Conservation (phyloP, 148 eudicot species). For the Chenopodium quinoa region DNA sequence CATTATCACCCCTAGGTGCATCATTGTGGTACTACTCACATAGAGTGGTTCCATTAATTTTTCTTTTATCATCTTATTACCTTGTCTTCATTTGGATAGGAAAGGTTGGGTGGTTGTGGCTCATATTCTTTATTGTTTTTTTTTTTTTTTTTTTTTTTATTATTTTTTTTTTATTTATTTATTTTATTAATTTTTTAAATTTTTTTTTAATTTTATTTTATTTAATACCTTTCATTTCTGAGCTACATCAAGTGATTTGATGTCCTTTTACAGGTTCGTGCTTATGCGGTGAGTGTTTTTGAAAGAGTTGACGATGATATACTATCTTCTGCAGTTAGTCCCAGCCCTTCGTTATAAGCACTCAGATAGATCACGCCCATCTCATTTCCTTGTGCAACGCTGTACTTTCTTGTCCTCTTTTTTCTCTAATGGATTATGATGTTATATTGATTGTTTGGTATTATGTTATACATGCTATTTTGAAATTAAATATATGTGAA, state of each 20-base stretch:
- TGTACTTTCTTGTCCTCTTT: slow-evolving; percentile 42
- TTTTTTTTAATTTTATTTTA: too few relatives aligned
- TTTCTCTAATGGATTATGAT: background rate
- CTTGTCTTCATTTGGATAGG: background rate
- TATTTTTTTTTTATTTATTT: too few relatives aligned
- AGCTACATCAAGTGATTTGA: slow-evolving; percentile 5
- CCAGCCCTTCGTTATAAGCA: slow-evolving; percentile 98
- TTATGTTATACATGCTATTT: too few relatives aligned
- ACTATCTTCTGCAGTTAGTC: too few relatives aligned
- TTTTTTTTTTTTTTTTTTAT: too few relatives aligned
- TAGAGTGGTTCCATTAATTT: too few relatives aligned
- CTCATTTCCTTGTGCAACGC: slow-evolving; percentile 90
- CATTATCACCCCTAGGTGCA: too few relatives aligned
- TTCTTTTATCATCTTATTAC: background rate
- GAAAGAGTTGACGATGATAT: too few relatives aligned
- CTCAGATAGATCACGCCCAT: slow-evolving; percentile 87
- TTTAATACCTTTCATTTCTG: background rate
- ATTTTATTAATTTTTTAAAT: too few relatives aligned
- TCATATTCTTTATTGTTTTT: background rate
- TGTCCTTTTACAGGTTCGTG: slow-evolving; percentile 70
- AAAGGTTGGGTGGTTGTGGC: background rate
- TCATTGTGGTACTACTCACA: too few relatives aligned
- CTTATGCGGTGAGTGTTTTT: slow-evolving; percentile 90
- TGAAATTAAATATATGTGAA: too few relatives aligned
- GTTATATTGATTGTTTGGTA: too few relatives aligned